Base-by-base conservation (phyloP, 202 grass and related monocot species). In the Carex sylvatica region DNA sequence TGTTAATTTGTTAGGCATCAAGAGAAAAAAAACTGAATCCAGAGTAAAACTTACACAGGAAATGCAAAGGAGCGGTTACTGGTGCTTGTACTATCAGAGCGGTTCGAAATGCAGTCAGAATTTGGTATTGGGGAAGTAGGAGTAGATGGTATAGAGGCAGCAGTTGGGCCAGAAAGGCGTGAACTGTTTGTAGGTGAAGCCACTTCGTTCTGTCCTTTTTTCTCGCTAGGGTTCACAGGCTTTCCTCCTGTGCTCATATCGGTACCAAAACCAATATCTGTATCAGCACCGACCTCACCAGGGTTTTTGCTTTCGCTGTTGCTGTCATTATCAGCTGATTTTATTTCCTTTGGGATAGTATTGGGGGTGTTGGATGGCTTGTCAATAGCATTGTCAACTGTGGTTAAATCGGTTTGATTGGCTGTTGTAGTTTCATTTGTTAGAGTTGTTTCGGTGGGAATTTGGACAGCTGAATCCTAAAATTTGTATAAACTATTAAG, bases 31-130 rank as follows among this genome's bases (percentile, higher is more conserved):
- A 76, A 31, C 24, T 38, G 16, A 55, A 60, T 22, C 15, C 2
- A 5, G 30, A 78, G 68, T 44, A 31, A 56, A 42, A 47, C 87
- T 78, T 85, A 88, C 87, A 88, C 84, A 13, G 87, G 87, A 82
- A 88, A 88, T 64, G 87, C 87, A 36, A 88, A 88, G 28, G 87
- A 88, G 40, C 83, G 87, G 26, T 67, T 85, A 78, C 87, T 88
- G 16, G 81, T 87, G 22, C 66, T 82, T 30, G 78, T 82, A 82
- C 87, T 88, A 68, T 88, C 87, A 15, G 87, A 88, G 3, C 49
- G 77, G 73, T 82, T 71, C 12, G 83, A 88, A 62, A 88, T 84
- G 67, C 61, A 81, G n/a, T 82, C 87, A 38, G 83, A 68, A 82
- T 82, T 76, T 35, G 68, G 82, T 82, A 88, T 19, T 3, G 44